phyloP scores from a whole-genome alignment of 1,284 basidiomycete genomes.

The Trichosporon coremiiforme region DNA sequence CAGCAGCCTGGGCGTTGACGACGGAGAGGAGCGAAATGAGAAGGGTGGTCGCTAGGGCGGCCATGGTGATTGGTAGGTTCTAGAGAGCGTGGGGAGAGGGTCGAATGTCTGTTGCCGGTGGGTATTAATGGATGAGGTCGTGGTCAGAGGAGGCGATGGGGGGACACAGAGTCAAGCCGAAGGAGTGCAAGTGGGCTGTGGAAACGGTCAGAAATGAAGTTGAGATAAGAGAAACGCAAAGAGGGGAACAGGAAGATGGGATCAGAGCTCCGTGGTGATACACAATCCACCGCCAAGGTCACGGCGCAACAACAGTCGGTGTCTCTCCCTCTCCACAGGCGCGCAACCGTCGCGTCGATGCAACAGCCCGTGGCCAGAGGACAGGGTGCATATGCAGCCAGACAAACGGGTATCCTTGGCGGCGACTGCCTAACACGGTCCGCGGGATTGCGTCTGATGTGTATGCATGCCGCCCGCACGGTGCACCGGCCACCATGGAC shows the following conservation, averaged over 20 bases:
- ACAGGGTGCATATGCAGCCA: not conserved
- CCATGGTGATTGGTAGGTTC: slow-evolving; percentile 28
- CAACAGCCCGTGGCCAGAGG: not conserved
- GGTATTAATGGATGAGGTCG: not conserved
- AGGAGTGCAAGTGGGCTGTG: not conserved
- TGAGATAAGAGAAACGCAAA: not conserved
- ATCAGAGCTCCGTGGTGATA: not conserved
- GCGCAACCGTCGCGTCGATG: not conserved
- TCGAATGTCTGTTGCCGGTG: not conserved
- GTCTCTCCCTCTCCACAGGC: not conserved
- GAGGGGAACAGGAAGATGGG: not conserved
- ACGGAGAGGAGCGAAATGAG: slow-evolving; percentile 33
- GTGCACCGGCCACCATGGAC: not conserved
- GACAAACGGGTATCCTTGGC: not conserved
- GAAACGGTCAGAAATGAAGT: not conserved
- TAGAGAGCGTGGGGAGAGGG: slow-evolving; percentile 4
- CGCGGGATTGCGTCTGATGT: too few species aligned
- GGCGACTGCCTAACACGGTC: not conserved
- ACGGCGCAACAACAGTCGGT: not conserved
- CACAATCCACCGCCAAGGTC: not conserved
- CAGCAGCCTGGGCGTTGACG: slow-evolving; percentile 28
- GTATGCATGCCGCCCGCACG: not conserved
- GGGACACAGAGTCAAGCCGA: not conserved
- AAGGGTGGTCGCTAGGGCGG: slow-evolving; percentile 28
- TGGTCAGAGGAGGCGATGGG: not conserved